Percentiles rank a stretch among this genome's conserved stretches.
Evolutionary conservation across 2,329 filamentous ascomycete genomes (phyloP).

Genomic region (Phaeoacremonium minimum): DNA sequence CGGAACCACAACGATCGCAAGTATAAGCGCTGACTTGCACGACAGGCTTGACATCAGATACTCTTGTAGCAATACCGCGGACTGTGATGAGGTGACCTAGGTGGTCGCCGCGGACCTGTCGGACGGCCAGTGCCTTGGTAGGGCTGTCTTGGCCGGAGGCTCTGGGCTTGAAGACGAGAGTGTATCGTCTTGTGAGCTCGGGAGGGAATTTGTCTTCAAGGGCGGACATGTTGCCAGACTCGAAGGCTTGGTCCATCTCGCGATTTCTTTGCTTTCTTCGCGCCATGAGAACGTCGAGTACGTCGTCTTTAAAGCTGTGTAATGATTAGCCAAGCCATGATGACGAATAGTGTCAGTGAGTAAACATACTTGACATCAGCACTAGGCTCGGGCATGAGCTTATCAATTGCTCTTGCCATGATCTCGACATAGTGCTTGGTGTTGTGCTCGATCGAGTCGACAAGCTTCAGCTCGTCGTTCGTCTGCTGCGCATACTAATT

Average conservation of each 20-base stretch:
- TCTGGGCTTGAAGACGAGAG: slow-evolving; percentile 90
- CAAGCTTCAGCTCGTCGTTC: slow-evolving; percentile 66
- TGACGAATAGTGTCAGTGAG: background rate
- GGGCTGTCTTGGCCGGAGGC: slow-evolving; percentile 65
- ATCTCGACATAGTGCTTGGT: slow-evolving; percentile 95
- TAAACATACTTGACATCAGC: slow-evolving; percentile 66
- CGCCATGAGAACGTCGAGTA: slow-evolving; percentile 93
- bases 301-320: slow-evolving; percentile 90
- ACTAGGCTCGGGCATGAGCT: slow-evolving; percentile 73
- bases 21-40: slow-evolving; percentile 98
- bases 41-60: slow-evolving; percentile 95
- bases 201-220: slow-evolving; percentile 81
- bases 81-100: slow-evolving; percentile 91
- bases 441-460: slow-evolving; percentile 83
- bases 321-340: slow-evolving; percentile 18
- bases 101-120: slow-evolving; percentile 88
- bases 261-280: slow-evolving; percentile 85
- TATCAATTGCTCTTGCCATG: slow-evolving; percentile 82
- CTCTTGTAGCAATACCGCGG: slow-evolving; percentile 87
- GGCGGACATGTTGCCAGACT: slow-evolving; percentile 59
- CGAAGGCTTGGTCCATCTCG: slow-evolving; percentile 63
- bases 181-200: slow-evolving; percentile 89
- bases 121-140: slow-evolving; percentile 73
- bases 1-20: slow-evolving; percentile 91
- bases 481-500: slow-evolving; percentile 69